These are phyloP conservation scores for Trichoderma aggressivum DNA, from an alignment of 2,329 filamentous ascomycete genomes.

Conservation along the genomic window DNA sequence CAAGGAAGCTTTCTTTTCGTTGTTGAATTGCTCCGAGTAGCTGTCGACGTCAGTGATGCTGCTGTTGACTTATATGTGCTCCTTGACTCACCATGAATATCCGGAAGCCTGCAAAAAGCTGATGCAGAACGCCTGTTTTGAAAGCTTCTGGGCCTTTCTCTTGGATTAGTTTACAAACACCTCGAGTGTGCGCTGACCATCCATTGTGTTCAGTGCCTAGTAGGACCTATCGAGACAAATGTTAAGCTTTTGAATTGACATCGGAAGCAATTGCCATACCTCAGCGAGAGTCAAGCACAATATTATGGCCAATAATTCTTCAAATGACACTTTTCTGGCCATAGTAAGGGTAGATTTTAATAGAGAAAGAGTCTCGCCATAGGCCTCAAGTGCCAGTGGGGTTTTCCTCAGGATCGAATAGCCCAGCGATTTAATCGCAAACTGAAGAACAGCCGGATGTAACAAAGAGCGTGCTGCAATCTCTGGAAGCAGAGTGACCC, in stretches of 20 bases:
- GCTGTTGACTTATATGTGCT: neutral
- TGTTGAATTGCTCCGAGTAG: neutral
- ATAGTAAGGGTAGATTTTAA: neutral
- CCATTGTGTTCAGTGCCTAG: neutral
- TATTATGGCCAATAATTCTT: neutral
- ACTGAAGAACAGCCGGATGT: neutral
- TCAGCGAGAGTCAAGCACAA: neutral
- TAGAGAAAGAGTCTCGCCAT: neutral
- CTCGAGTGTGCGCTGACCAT: neutral
- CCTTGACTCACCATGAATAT: neutral
- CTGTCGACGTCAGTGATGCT: neutral
- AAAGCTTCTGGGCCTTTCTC: neutral
- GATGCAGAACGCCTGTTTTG: neutral
- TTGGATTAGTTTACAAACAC: neutral
- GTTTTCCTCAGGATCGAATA: neutral
- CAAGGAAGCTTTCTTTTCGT: neutral
- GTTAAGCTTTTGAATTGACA: neutral
- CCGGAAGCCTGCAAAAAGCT: neutral
- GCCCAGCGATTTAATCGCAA: neutral
- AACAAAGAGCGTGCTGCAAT: neutral
- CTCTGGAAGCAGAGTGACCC: neutral
- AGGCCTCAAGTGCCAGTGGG: neutral
- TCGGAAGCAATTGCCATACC: neutral
- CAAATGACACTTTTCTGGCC: neutral
- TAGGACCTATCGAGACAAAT: neutral